Percentiles rank a stretch among this genome's conserved stretches.
These are phyloP conservation scores for Aspergillus coremiiformis DNA, from an alignment of 495 filamentous ascomycete species.

Conservation along the genomic window DNA sequence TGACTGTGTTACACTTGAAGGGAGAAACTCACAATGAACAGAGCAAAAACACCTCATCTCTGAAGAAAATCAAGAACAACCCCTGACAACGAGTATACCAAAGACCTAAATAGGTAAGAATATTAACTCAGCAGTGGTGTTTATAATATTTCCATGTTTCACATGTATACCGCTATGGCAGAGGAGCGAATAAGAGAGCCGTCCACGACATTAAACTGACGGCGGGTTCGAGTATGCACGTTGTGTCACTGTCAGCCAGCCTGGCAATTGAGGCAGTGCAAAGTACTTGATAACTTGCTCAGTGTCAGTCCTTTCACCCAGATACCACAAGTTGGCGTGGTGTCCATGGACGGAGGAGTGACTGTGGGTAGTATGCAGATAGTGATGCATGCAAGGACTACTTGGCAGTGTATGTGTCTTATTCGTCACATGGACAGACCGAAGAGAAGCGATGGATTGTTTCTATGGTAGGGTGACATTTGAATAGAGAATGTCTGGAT, in stretches of 20 bases:
- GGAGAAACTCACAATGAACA: too few relatives aligned
- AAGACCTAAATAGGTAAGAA: background rate
- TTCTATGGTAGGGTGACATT: background rate
- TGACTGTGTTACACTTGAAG: too few relatives aligned
- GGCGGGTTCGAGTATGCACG: background rate
- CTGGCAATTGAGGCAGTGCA: background rate
- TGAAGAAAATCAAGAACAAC: background rate
- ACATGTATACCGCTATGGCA: background rate
- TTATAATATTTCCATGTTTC: background rate
- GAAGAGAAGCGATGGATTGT: background rate
- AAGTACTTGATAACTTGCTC: background rate
- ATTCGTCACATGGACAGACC: background rate
- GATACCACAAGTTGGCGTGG: background rate
- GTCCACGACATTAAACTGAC: background rate
- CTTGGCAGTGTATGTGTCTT: background rate
- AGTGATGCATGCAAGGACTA: background rate
- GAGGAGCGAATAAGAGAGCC: background rate
- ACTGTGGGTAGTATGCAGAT: background rate
- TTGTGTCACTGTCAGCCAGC: background rate
- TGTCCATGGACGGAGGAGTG: too few relatives aligned
- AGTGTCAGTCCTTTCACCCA: background rate
- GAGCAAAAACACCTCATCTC: too few relatives aligned
- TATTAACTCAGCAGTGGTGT: background rate
- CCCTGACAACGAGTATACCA: background rate
- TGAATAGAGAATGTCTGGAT: too few relatives aligned